Percentiles rank a stretch among this genome's conserved stretches.
phyloP scores from a whole-genome alignment of 257 asterid genomes.

The Solanum medicagineum region DNA sequence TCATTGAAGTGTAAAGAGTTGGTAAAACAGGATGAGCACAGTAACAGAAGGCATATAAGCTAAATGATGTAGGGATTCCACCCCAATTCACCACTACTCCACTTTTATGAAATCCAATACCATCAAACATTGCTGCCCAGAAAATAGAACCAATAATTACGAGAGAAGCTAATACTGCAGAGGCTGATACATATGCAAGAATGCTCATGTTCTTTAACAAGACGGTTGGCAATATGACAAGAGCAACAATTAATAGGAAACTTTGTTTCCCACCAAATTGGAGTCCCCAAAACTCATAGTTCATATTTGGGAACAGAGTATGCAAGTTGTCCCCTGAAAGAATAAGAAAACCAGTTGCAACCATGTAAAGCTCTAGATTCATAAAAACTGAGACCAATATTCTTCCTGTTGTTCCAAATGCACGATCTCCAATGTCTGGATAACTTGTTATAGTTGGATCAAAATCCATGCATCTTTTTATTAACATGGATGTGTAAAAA shows the following conservation, averaged over 20 bases:
- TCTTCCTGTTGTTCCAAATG: constrained; percentile 62
- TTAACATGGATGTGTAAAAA: constrained; percentile 56
- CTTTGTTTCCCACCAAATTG: constrained; percentile 35
- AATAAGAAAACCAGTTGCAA: constrained; percentile 82
- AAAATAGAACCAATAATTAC: constrained; percentile 47
- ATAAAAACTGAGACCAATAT: constrained; percentile 41
- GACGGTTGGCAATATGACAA: constrained; percentile 55
- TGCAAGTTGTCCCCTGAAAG: constrained; percentile 69
- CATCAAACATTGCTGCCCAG: constrained; percentile 55
- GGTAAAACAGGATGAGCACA: constrained; percentile 98
- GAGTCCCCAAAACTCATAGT: constrained; percentile 18
- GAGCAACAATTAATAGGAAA: constrained; percentile 45
- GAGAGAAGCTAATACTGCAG: constrained; percentile 68
- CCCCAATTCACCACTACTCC: constrained; percentile 25
- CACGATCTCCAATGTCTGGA: constrained; percentile 69
- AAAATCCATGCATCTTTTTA: constrained; percentile 73
- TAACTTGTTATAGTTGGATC: constrained; percentile 49
- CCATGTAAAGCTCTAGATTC: constrained; percentile 70
- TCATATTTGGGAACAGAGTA: constrained; percentile 32
- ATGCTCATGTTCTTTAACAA: constrained; percentile 62
- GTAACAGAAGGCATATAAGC: constrained; percentile 77
- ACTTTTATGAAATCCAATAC: constrained; percentile 42
- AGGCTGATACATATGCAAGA: constrained; percentile 73
- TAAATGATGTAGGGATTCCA: constrained; percentile 66
- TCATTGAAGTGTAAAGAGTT: constrained; percentile 77